Evolutionary conservation across 2,329 filamentous ascomycete species (phyloP), one percentile per base, ranked within the genome.

Genomic region (Rhinocladiella similis): DNA sequence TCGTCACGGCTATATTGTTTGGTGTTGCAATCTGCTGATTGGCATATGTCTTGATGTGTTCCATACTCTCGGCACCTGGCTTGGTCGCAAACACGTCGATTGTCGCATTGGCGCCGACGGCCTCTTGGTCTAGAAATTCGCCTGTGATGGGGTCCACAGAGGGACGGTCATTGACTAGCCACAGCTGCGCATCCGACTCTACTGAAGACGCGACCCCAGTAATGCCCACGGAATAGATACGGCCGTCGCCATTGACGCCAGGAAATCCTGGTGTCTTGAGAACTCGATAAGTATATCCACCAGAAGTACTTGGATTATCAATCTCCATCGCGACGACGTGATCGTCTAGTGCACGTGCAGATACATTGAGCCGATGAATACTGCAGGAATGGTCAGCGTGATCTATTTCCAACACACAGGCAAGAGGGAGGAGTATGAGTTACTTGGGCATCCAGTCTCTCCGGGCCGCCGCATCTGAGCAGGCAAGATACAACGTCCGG

Each of bases 71-170:
- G 9, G 65, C 65, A 3, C 62, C 62, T 5, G 59, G 46, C 16
- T 61, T 59, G 3, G 69, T 65, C 16, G 68, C 60, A 48, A 75
- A 74, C 0, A 70, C 59, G 41, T 74, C 72, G 38, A 74, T 64
- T 0, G 73, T 75, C 9, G 71, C 68, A 53, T 74, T 74, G 6
- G 66, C 69, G 4, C 72, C 73, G 12, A 68, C 39, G 9, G 60
- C 54, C 3, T 42, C 43, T 16, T 70, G 62, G 60, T 73, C 67
- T 1, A 73, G 64, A 7, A 65, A 27, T 13, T 64, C 61, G 14
- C 71, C 70, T 1, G 67, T 71, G 7, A 53, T 41, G n/a, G 61
- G 47, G 51, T 73, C 65, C 20, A 70, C 59, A 5, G 69, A 66
- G 16, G 69, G 71, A 13, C 68, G 65, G 33, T 70, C 67, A 47